Evolutionary conservation across 208 protist genomes (phyloP).

Genomic region (Wallacemonas collosoma): DNA sequence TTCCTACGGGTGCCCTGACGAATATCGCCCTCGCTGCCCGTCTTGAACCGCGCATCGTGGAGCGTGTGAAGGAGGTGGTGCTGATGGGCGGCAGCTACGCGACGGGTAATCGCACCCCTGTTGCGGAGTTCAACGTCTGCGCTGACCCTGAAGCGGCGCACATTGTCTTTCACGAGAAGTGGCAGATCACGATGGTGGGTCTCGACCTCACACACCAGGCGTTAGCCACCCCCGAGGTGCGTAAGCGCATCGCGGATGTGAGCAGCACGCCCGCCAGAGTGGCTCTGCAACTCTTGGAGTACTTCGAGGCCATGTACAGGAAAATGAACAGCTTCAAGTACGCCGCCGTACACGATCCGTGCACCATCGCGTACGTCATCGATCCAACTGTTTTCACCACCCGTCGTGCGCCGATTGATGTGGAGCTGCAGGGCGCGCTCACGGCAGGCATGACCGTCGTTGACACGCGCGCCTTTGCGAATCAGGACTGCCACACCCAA

Average conservation of each 20-base stretch:
- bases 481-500: slow-evolving; percentile 56
- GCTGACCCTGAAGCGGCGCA: slow-evolving; percentile 77
- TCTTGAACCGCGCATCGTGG: slow-evolving; percentile 69
- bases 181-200: slow-evolving; percentile 78
- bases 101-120: slow-evolving; percentile 53
- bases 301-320: slow-evolving; percentile 56
- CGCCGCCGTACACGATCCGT: slow-evolving; percentile 73
- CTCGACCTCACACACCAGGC: slow-evolving; percentile 85
- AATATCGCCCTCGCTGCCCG: slow-evolving; percentile 79
- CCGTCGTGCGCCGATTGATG: slow-evolving; percentile 47
- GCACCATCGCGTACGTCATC: slow-evolving; percentile 77
- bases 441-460: slow-evolving; percentile 66
- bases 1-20: slow-evolving; percentile 75
- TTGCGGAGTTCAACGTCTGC: slow-evolving; percentile 84
- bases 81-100: slow-evolving; percentile 80
- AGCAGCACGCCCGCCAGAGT: slow-evolving; percentile 37
- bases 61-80: slow-evolving; percentile 71
- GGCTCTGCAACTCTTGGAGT: slow-evolving; percentile 49
- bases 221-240: slow-evolving; percentile 44
- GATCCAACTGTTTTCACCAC: slow-evolving; percentile 62
- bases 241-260: slow-evolving; percentile 42
- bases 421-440: slow-evolving; percentile 52
- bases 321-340: slow-evolving; percentile 23
- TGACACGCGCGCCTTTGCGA: slow-evolving; percentile 39
- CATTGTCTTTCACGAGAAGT: slow-evolving; percentile 73